Percentiles rank a stretch among this genome's conserved stretches.
Evolutionary conservation across 129 eudicot species (phyloP).

Genomic region (Artemisia argyi): DNA sequence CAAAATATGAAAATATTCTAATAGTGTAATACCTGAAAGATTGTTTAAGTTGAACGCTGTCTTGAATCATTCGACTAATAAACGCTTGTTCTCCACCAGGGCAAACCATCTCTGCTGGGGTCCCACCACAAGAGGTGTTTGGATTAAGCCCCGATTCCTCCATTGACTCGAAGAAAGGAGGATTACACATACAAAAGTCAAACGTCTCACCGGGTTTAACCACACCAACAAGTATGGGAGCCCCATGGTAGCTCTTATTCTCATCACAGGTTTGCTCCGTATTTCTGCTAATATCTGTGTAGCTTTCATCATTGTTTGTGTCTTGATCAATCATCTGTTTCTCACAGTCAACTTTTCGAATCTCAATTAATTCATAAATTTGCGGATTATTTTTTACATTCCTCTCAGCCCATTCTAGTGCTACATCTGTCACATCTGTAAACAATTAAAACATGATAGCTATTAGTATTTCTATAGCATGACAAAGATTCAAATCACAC

Average conservation of each 20-base stretch:
- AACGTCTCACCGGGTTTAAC: conserved; percentile 71
- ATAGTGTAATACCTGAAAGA: conserved; percentile 53
- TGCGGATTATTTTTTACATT: conserved; percentile 85
- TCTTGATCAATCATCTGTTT: conserved; percentile 16
- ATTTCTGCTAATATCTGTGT: conserved; percentile 1
- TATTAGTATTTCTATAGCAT: conserved; percentile 14
- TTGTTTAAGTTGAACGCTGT: conserved; percentile 65
- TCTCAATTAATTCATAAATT: conserved; percentile 67
- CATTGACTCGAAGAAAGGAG: conserved; percentile 92
- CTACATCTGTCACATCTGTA: conserved; percentile 85
- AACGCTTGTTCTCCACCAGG: conserved; percentile 94
- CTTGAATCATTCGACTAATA: conserved; percentile 74
- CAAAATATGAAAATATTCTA: not conserved
- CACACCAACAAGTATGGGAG: conserved; percentile 70
- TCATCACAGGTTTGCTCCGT: not conserved
- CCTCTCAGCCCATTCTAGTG: conserved; percentile 81
- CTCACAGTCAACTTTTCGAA: conserved; percentile 56
- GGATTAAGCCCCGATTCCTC: conserved; percentile 91
- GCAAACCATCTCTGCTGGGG: conserved; percentile 89
- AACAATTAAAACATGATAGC: not conserved
- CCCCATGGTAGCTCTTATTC: conserved; percentile 46
- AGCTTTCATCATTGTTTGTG: conserved; percentile 23
- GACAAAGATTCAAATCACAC: not conserved
- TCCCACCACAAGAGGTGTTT: conserved; percentile 98
- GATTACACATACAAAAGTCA: conserved; percentile 99